phyloP scores from a whole-genome alignment of 2,329 filamentous ascomycete species.

The Arthrobotrys entomopaga region DNA sequence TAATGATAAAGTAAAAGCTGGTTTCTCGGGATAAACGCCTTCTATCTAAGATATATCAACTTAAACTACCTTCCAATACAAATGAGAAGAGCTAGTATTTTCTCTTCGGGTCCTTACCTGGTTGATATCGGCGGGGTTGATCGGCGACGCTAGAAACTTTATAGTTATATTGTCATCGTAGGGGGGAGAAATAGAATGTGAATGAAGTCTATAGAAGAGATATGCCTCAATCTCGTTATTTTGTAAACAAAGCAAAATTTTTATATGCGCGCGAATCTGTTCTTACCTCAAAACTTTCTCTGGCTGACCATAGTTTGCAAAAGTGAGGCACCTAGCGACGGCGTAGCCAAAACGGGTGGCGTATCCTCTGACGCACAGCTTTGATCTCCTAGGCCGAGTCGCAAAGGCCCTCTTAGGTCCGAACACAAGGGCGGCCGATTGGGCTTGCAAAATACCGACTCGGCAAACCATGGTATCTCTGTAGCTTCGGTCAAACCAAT shows the following conservation, averaged over 20 bases:
- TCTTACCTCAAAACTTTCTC: slow-evolving; percentile 73
- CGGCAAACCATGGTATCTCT: no score
- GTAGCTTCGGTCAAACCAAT: no score
- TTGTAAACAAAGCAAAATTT: background rate
- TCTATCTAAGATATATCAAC: slow-evolving; percentile 70
- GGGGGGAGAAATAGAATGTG: slow-evolving; percentile 79
- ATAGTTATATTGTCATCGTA: slow-evolving; percentile 78
- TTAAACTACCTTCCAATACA: background rate
- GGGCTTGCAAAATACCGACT: no score
- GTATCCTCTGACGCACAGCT: slow-evolving; percentile 14
- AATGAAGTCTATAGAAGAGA: slow-evolving; percentile 69
- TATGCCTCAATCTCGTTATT: background rate
- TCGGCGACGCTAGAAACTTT: slow-evolving; percentile 86
- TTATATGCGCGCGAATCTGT: background rate
- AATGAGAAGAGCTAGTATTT: no score
- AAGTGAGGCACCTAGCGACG: slow-evolving; percentile 83
- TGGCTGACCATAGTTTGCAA: slow-evolving; percentile 79
- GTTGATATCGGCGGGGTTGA: slow-evolving; percentile 98
- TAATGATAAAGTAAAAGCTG: slow-evolving; percentile 77
- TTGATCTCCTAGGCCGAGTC: background rate
- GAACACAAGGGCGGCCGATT: no score
- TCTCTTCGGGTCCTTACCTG: slow-evolving; percentile 63
- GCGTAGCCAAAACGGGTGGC: slow-evolving; percentile 71
- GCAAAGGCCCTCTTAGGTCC: no score
- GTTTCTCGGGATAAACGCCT: slow-evolving; percentile 90